Base-by-base conservation (phyloP, 2,329 filamentous ascomycete genomes). In the Claviceps sp. region DNA sequence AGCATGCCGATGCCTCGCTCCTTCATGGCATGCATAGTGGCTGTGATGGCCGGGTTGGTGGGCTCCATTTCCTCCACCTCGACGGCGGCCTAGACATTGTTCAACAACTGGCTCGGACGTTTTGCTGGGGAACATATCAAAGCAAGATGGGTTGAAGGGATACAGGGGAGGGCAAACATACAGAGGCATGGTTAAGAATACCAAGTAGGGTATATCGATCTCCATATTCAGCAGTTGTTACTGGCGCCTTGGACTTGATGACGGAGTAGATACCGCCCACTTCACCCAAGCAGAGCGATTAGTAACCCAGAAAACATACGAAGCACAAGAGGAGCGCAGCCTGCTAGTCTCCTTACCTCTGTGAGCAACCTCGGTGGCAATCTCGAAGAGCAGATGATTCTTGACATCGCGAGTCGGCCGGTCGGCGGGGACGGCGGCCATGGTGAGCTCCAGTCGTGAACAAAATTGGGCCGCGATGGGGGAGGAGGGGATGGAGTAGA, bases 251-350 rank as follows among this genome's bases (percentile, higher is more conserved):
- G 56, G 93, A 98, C 72, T 98, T 98, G 71, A 98, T 84, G 59
- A 98, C 93, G 16, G 91, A 97, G 76, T 98, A 98, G 72, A 98
- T 98, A 62, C 93, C 93, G 65, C 93, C 93, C 56, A 98, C 93
- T 94, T 53, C 47, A 34, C 34, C 18, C 26, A 43, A 18, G 38
- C 22, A n/a, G 30, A 46, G 53, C 41, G 47, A 51, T 48, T 43
- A 50, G 41, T 42, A 37, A 2, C 13, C 14, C 13, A 30, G 30
- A 9, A 24, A 50, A 14, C 30, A 37, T 37, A 13, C 7, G 26
- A 50, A 26, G 40, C 11, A 37, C 7, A 13, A 11, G 8, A 43
- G 8, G 38, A 55, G 50, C 55, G 30, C 50, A 54, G 51, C 53
- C 53, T 75, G 44, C 44, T 9, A 20, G n/a, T 6, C 7, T 7